Conservation (phyloP, 1,284 basidiomycete species). For the Waitea zeae region DNA sequence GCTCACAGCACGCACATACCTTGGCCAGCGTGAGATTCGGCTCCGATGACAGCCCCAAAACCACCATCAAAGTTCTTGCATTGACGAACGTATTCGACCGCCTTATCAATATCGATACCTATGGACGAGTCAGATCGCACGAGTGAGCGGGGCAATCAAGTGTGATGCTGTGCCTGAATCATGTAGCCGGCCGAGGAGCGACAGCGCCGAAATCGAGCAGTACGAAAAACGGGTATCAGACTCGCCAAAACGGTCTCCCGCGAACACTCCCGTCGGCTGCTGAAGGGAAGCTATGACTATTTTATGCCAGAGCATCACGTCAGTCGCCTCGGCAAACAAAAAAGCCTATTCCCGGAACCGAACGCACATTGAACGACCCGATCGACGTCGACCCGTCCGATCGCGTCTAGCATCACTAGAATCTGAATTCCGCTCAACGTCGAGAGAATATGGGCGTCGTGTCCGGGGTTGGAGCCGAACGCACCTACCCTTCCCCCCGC, state of each 20-base stretch:
- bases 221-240: slow-evolving; percentile 86
- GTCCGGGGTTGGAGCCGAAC: slow-evolving; percentile 84
- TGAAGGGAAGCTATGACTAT: slow-evolving; percentile 75
- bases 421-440: slow-evolving; percentile 91
- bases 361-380: slow-evolving; percentile 67
- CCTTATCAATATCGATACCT: slow-evolving; percentile 28
- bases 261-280: slow-evolving; percentile 73
- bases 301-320: slow-evolving; percentile 1
- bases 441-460: slow-evolving; percentile 81
- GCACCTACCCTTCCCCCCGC: slow-evolving; percentile 36
- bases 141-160: background rate
- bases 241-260: slow-evolving; percentile 85
- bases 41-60: slow-evolving; percentile 72
- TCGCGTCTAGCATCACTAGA: slow-evolving; percentile 69
- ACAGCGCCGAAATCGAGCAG: slow-evolving; percentile 70
- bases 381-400: slow-evolving; percentile 52
- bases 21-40: slow-evolving; percentile 87
- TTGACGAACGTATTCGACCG: slow-evolving; percentile 55
- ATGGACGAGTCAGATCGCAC: too few relatives aligned
- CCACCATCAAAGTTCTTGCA: slow-evolving; percentile 95
- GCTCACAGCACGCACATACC: slow-evolving; percentile 27
- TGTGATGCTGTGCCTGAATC: slow-evolving; percentile 24
- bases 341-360: slow-evolving; percentile 8
- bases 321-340: background rate
- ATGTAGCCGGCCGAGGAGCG: slow-evolving; percentile 60